Evolutionary conservation across 2,329 filamentous ascomycete genomes (phyloP), one percentile per base, ranked within the genome.

Genomic region (Leptodontidium sp.): DNA sequence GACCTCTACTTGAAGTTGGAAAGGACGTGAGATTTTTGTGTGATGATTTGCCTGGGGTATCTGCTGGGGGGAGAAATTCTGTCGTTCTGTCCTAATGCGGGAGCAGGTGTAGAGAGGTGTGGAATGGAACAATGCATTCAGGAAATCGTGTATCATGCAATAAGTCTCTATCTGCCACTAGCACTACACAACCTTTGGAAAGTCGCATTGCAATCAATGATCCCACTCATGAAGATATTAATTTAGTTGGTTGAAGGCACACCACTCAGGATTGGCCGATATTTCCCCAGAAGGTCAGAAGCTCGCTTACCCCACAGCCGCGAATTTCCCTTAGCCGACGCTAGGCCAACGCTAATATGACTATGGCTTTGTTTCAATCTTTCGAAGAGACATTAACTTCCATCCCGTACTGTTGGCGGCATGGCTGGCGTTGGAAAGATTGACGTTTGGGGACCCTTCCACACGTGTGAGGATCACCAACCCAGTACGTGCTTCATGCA

Each of bases 31-130:
- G n/a, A 50, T 24, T 50, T n/a, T 11, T 50, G 47, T 50, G 47
- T 50, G n/a, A 50, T 50, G 47, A 50, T 50, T 24, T 50, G 47
- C n/a, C 47, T 50, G n/a, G n/a, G 47, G 47, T 50, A 50, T 50
- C 47, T 50, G n/a, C 47, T 50, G 47, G n/a, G n/a, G 47, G n/a
- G 47, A 24, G n/a, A 50, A 50, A 24, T 50, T 24, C 47, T 50
- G n/a, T 50, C 47, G 8, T 50, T 50, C 47, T 24, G 47, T 50
- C n/a, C 47, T 24, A 50, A 50, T 50, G 47, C 47, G 47, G 47
- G 47, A 50, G 47, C 47, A 50, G 47, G n/a, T 50, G 47, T 50
- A 50, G 7, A 50, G 47, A 50, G 47, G 47, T 24, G n/a, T 50
- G n/a, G 47, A 50, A 50, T 24, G 11, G 43, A 47, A 47, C 21